Evolutionary conservation across 1,284 basidiomycete species (phyloP), one percentile per base, ranked within the genome.

Genomic region (Salmacisia buchloeana): DNA sequence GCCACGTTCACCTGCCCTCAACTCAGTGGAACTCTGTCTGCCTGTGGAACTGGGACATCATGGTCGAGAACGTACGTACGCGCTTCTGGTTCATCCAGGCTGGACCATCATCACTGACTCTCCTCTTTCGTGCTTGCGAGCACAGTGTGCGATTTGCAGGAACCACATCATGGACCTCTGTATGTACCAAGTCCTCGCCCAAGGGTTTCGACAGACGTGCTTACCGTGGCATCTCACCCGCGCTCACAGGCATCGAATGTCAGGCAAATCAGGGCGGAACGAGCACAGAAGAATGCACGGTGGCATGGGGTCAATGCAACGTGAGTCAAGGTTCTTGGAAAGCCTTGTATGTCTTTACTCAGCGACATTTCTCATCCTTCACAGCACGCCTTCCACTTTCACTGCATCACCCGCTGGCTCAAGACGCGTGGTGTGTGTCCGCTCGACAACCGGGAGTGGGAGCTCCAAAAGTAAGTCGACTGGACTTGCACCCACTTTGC

Each of bases 401-500:
- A 98, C 82, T 99, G 94, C 82, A 99, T 99, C 80, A 96, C 94
- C 23, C 88, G 96, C 60, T 99, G 96, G 96, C 85, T 99, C 72
- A 99, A 98, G 85, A 97, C 96, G 21, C 87, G 96, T 72, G 96
- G 97, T 82, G 96, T 98, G 52, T 99, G 96, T 81, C 96, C 94
- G 2, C 83, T 99, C 64, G 96, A 98, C 82, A 99, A 99, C 83
- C 86, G 90, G 78, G 82, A 81, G 59, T 81, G 92, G 91, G 92
- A 93, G 78, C 82, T 92, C 75, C 92, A 94, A 82, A 93, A 92
- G 89, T 92, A 81, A 70, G 88, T 78, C 60, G 1, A 34, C 25
- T 52, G n/a, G n/a, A 33, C 27, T 52, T 27, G 41, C 3, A 7
- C 12, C 18, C 18, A 18, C 12, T 15, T 1, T 43, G n/a, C n/a